phyloP scores from a whole-genome alignment of 768 basidiomycete genomes.

The Boletales sp. region DNA sequence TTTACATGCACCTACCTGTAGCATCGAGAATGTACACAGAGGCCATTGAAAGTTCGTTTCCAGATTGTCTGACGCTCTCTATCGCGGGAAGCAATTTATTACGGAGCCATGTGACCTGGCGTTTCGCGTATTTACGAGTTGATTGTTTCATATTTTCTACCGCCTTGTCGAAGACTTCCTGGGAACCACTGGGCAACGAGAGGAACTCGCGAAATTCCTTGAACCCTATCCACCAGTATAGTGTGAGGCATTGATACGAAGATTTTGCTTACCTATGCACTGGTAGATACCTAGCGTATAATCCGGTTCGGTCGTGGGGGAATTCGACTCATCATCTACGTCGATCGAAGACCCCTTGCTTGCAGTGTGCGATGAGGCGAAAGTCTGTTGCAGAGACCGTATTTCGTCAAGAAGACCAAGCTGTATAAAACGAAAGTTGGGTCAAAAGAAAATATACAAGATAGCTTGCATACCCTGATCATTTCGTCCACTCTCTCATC shows the following conservation, averaged over 20 bases:
- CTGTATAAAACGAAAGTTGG: conserved; percentile 34
- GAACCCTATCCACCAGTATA: conserved; percentile 58
- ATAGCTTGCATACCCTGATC: conserved; percentile 57
- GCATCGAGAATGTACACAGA: conserved; percentile 66
- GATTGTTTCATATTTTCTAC: conserved; percentile 80
- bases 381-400: conserved; percentile 40
- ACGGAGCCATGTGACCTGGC: conserved; percentile 88
- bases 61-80: conserved; percentile 36
- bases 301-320: conserved; percentile 32
- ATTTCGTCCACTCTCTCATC: conserved; percentile 84
- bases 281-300: conserved; percentile 90
- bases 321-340: not conserved
- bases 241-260: not conserved
- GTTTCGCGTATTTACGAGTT: conserved; percentile 87
- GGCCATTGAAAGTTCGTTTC: conserved; percentile 23
- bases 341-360: not conserved
- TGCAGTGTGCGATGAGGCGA: conserved; percentile 4
- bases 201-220: conserved; percentile 82
- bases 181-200: conserved; percentile 36
- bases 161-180: conserved; percentile 48
- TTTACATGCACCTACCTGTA: conserved; percentile 42
- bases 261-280: conserved; percentile 65
- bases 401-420: conserved; percentile 82
- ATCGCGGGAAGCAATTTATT: conserved; percentile 84
- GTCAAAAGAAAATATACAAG: not conserved